phyloP scores from a whole-genome alignment of 2,329 filamentous ascomycete species.

The Cercospora canescens region DNA sequence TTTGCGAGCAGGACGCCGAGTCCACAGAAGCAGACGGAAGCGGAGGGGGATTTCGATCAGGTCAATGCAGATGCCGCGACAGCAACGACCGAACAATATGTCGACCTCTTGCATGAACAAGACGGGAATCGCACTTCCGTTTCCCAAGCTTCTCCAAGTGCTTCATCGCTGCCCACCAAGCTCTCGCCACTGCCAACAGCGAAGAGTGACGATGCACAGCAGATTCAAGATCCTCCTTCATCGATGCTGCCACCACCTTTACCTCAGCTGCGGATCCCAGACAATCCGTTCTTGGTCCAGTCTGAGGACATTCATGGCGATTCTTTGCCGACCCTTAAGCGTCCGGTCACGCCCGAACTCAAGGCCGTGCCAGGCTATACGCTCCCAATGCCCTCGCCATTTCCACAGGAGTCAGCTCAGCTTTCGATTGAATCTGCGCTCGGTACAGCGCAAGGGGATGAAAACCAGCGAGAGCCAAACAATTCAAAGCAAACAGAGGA shows the following conservation, averaged over 20 bases:
- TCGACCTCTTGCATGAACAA: not conserved
- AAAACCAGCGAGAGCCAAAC: not conserved
- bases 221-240: not conserved
- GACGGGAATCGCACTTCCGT: not conserved
- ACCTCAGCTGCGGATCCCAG: slow-evolving; percentile 28
- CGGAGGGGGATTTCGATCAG: not conserved
- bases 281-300: not conserved
- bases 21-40: slow-evolving; percentile 54
- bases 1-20: slow-evolving; percentile 71
- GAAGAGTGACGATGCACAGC: not conserved
- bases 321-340: not conserved
- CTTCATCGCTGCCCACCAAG: not conserved
- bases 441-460: not conserved
- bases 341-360: slow-evolving; percentile 34
- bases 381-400: slow-evolving; percentile 38
- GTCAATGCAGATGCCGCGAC: not conserved
- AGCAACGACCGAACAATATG: not conserved
- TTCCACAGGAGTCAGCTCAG: slow-evolving; percentile 26
- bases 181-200: slow-evolving; percentile 4
- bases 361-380: slow-evolving; percentile 31
- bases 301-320: not conserved
- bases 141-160: not conserved
- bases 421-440: not conserved
- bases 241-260: slow-evolving; percentile 29
- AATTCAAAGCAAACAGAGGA: not conserved